phyloP scores from a whole-genome alignment of 768 basidiomycete species.

The Boletus rufocinnamomeus region DNA sequence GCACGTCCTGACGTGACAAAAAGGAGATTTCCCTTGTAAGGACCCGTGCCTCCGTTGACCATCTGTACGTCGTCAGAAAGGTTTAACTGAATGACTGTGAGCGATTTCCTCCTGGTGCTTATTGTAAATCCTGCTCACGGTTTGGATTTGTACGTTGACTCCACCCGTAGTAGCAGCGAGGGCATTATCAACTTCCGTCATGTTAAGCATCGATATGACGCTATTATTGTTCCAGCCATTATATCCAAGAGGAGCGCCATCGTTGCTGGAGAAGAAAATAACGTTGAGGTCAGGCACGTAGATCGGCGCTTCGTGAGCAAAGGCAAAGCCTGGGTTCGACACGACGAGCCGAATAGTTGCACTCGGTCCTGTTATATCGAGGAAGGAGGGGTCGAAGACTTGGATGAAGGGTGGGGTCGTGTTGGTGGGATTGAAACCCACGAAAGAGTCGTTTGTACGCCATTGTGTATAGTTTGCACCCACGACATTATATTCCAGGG shows the following conservation, averaged over 20 bases:
- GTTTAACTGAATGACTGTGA: constrained; percentile 46
- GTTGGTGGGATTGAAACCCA: background rate
- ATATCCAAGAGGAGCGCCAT: constrained; percentile 63
- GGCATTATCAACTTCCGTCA: constrained; percentile 53
- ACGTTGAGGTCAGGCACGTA: constrained; percentile 64
- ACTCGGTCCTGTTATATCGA: constrained; percentile 38
- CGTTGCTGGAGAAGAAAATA: constrained; percentile 72
- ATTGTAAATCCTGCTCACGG: constrained; percentile 27
- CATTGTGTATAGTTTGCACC: background rate
- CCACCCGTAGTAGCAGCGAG: constrained; percentile 36
- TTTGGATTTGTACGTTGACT: constrained; percentile 52
- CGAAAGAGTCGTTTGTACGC: background rate
- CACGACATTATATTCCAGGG: no score
- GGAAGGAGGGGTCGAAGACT: background rate
- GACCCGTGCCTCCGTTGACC: constrained; percentile 71
- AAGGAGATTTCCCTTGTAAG: constrained; percentile 57
- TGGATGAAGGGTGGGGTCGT: background rate
- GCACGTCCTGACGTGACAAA: constrained; percentile 70
- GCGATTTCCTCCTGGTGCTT: background rate
- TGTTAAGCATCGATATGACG: constrained; percentile 58
- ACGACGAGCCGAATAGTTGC: constrained; percentile 65
- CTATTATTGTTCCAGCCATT: constrained; percentile 68
- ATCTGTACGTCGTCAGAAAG: constrained; percentile 62
- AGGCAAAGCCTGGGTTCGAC: constrained; percentile 61
- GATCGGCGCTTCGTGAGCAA: constrained; percentile 80